These are phyloP conservation scores for Chrysosporium keratinophilum DNA, from an alignment of 2,329 filamentous ascomycete species.

Conservation along the genomic window DNA sequence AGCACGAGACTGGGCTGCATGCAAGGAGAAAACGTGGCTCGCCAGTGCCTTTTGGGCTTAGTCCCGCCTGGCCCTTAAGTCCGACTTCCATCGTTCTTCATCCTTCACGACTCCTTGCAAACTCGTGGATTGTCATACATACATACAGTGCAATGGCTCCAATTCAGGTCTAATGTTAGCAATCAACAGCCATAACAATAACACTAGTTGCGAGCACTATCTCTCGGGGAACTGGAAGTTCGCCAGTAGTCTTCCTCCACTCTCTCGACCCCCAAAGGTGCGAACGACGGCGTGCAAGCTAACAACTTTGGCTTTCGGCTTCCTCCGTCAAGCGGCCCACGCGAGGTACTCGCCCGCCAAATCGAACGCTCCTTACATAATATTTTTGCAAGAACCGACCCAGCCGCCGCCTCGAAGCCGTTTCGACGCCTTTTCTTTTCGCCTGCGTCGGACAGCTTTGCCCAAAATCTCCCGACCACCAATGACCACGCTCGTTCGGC, in stretches of 20 bases:
- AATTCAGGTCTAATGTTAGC: too few species aligned
- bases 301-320: background rate
- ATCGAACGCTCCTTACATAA: background rate
- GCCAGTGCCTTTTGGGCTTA: constrained; percentile 8
- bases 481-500: background rate
- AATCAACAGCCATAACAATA: too few species aligned
- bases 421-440: background rate
- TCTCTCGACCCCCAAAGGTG: too few species aligned
- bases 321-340: background rate
- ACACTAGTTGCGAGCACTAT: too few species aligned
- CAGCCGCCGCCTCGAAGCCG: background rate
- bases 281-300: too few species aligned
- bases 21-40: constrained; percentile 13
- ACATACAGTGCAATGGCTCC: too few species aligned
- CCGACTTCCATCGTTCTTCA: background rate
- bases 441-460: background rate
- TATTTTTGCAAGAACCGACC: background rate
- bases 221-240: too few species aligned
- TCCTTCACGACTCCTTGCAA: too few species aligned
- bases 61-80: background rate
- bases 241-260: too few species aligned
- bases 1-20: constrained; percentile 12
- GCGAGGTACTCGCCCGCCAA: background rate
- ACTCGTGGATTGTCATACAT: too few species aligned
- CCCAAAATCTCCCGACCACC: constrained; percentile 1